Base-by-base conservation (phyloP, 2,329 filamentous ascomycete genomes). In the Diaporthe amygdali region DNA sequence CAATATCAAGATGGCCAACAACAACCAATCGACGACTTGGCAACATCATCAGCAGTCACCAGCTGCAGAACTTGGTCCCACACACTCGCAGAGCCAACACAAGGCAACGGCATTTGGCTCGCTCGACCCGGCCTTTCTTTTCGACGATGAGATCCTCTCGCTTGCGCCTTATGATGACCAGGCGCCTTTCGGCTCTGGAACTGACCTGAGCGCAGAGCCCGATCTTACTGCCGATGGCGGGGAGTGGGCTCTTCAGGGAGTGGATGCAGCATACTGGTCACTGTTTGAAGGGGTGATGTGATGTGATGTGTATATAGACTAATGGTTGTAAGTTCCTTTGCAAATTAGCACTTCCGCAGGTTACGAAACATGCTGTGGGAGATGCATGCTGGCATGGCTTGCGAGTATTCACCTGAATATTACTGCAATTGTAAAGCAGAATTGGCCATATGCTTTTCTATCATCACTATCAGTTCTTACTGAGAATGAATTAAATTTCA, bases 1-100 rank as follows among this genome's bases (percentile, higher is more conserved):
- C 51, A 85, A 82, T 71, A 84, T 87, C 73, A 82, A 81, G 54
- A 66, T 73, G 39, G 55, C 70, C 20, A 56, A 22, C 74, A 68
- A 66, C 52, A 22, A 27, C 44, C 17, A 15, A 10, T 30, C 52
- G 10, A 25, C n/a, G 8, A 27, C 17, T 10, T 37, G 59, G 59
- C 44, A 64, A 17, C 30, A 61, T 15, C 44, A 64, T 20, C 59
- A 64, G 44, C 30, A 64, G 32, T 10, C 59, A 12, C n/a, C 44
- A n/a, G n/a, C 30, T 4, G 59, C 59, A 6, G 59, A 49, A 1
- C 9, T 27, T 22, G 20, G 37, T 20, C 37, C 46, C 9, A 14
- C 54, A 59, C 71, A 59, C 68, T 55, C 27, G 47, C 59, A 37
- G 2, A 30, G 14, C 17, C 44, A 37, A 25, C 30, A n/a, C 59